Evolutionary conservation across 225 moss, liverwort and hornwort species (phyloP).

Genomic region (Polytrichum formosum): DNA sequence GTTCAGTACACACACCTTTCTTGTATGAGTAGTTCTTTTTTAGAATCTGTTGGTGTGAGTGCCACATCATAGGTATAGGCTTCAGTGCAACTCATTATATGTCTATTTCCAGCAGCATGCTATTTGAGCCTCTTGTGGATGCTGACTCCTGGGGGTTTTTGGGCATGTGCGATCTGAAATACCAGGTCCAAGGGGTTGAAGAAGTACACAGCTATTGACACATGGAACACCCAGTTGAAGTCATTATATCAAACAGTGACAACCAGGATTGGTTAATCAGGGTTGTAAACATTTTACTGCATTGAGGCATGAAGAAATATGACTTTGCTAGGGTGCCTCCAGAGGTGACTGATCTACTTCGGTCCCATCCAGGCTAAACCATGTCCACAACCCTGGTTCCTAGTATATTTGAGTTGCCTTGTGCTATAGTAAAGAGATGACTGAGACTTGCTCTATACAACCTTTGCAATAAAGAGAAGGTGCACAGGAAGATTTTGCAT

Average conservation of each 20-base stretch:
- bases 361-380: too few relatives aligned
- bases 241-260: constrained; percentile 72
- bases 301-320: too few relatives aligned
- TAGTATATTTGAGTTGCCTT: too few relatives aligned
- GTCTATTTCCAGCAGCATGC: neutral
- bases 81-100: neutral
- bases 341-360: too few relatives aligned
- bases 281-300: neutral
- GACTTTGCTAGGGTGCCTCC: too few relatives aligned
- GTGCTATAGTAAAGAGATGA: too few relatives aligned
- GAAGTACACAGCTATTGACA: constrained; percentile 79
- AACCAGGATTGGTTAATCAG: constrained; percentile 53
- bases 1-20: neutral
- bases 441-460: too few relatives aligned
- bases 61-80: neutral
- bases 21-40: neutral
- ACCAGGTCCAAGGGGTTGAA: constrained; percentile 70
- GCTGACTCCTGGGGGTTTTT: neutral
- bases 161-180: neutral
- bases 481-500: too few relatives aligned
- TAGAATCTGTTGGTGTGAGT: neutral
- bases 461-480: too few relatives aligned
- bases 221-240: constrained; percentile 73
- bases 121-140: neutral
- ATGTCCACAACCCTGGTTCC: too few relatives aligned